Evolutionary conservation across 805 yeast species (phyloP), one percentile per base, ranked within the genome.

Genomic region (Starmerella floris): DNA sequence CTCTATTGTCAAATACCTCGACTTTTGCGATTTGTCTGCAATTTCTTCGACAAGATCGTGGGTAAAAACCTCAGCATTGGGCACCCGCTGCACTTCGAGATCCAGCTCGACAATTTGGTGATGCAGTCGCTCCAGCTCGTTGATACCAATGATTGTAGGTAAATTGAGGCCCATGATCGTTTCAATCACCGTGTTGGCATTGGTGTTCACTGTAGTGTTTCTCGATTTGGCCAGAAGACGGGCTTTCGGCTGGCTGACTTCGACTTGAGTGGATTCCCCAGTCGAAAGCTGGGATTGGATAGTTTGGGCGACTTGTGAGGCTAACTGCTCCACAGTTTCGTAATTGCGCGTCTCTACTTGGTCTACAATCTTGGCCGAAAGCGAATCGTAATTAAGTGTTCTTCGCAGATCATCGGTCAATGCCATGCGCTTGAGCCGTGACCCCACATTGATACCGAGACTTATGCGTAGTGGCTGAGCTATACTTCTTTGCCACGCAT

Each of bases 1-100:
- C 58, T 91, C 99, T 1, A 91, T 93, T 0, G 99, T 91, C 55
- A 83, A 79, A 64, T 83, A 91, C 49, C 76, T 75, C 1, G 94
- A 72, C n/a, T 56, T 57, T 54, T 82, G 94, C n/a, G 84, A 81
- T 53, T 77, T 82, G 0, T 55, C 54, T 0, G 70, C 65, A 3
- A 81, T 68, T 2, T 59, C 11, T 8, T 35, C 46, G 4, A 44
- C 45, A 5, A 43, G 38, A 16, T 40, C 39, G 23, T 42, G 49
- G 32, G 50, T 51, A 40, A 39, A 52, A 32, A 43, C 45, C 28
- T 19, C 52, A 35, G 36, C 44, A 21, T 23, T 45, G 6, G 40
- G 26, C 10, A 52, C 55, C 50, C 76, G 60, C 4, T 23, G 21
- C 23, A 84, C 60, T 6, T 58, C 59, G 16, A 74, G 44, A 51